phyloP scores from a whole-genome alignment of 139 green algal genomes.

The Zygnema circumcarinatum region DNA sequence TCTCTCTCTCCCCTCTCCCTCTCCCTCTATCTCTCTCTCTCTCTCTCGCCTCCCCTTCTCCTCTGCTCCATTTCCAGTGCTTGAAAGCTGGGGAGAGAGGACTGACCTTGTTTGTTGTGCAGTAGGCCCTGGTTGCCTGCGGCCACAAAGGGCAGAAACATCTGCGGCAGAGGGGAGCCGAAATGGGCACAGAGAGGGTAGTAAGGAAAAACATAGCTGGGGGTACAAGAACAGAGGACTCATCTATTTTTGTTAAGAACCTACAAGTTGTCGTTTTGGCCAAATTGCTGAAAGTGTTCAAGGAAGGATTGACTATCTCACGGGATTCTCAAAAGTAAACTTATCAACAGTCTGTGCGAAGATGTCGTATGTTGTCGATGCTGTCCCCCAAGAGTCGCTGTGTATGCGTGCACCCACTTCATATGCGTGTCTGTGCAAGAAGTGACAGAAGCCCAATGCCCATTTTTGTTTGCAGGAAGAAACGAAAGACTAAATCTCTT shows the following conservation, averaged over 20 bases:
- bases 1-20: too few relatives aligned
- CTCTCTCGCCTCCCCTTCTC: too few relatives aligned
- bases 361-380: constrained; percentile 43
- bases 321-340: constrained; percentile 37
- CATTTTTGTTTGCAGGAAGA: too few relatives aligned
- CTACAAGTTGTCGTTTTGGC: too few relatives aligned
- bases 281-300: too few relatives aligned
- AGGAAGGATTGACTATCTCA: too few relatives aligned
- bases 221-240: too few relatives aligned
- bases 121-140: constrained; percentile 23
- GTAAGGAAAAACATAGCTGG: too few relatives aligned
- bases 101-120: constrained; percentile 2
- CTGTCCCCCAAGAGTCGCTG: constrained; percentile 87
- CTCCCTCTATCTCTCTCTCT: too few relatives aligned
- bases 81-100: not conserved
- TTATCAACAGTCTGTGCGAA: constrained; percentile 34
- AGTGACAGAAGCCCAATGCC: not conserved
- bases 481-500: not conserved
- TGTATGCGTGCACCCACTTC: constrained; percentile 72
- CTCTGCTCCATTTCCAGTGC: too few relatives aligned
- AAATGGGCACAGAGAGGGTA: too few relatives aligned
- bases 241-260: too few relatives aligned
- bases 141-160: constrained; percentile 33
- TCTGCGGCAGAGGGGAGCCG: constrained; percentile 24
- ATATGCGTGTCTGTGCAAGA: constrained; percentile 66